These are phyloP conservation scores for Linum lewisii DNA, from an alignment of 345 rosid genomes.

Conservation along the genomic window DNA sequence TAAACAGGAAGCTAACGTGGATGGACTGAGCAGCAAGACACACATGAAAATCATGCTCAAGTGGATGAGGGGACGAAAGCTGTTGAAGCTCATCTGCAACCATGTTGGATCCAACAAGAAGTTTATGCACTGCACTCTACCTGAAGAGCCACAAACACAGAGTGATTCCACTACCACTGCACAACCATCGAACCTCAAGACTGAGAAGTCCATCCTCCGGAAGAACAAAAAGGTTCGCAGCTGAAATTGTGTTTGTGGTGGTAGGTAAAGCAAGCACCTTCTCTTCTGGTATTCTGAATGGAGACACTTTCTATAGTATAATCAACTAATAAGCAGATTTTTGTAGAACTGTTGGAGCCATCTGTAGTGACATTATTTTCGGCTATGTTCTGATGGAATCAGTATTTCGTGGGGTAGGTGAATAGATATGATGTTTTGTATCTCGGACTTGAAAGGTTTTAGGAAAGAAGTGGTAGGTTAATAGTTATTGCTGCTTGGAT, in stretches of 20 bases:
- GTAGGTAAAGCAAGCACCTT: neutral
- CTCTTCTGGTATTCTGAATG: too few species aligned
- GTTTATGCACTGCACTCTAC: slow-evolving; percentile 55
- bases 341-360: too few species aligned
- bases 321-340: too few species aligned
- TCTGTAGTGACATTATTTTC: too few species aligned
- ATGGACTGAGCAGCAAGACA: slow-evolving; percentile 74
- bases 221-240: neutral
- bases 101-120: slow-evolving; percentile 73
- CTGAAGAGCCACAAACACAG: slow-evolving; percentile 48
- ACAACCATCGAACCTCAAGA: neutral
- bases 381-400: too few species aligned
- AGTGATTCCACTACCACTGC: neutral
- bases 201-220: neutral
- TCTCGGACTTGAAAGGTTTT: too few species aligned
- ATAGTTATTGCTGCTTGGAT: too few species aligned
- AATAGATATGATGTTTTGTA: too few species aligned
- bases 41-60: slow-evolving; percentile 91
- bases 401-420: too few species aligned
- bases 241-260: neutral
- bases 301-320: too few species aligned
- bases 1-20: slow-evolving; percentile 57
- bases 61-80: slow-evolving; percentile 93
- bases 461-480: too few species aligned
- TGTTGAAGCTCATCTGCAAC: slow-evolving; percentile 76